Evolutionary conservation across 2,329 filamentous ascomycete genomes (phyloP).

Genomic region (Aureobasidium vineae): DNA sequence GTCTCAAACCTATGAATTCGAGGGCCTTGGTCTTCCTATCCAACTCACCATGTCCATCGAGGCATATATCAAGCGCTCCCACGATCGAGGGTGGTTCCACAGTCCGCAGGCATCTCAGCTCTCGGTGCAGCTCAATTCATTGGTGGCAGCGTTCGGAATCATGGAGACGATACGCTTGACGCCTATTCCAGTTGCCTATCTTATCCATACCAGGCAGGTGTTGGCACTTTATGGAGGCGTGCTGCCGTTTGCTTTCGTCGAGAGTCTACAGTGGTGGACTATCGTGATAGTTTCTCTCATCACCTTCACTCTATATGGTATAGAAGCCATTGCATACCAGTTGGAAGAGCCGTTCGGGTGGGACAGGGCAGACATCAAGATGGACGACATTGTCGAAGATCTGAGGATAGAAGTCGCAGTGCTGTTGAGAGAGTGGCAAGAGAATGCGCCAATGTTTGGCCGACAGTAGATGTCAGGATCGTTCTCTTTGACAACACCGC

Average conservation of each 20-base stretch:
- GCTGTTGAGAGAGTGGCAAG: constrained; percentile 28
- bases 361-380: constrained; percentile 65
- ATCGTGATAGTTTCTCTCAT: constrained; percentile 59
- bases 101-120: constrained; percentile 59
- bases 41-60: constrained; percentile 61
- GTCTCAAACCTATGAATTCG: constrained; percentile 50
- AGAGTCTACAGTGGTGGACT: constrained; percentile 63
- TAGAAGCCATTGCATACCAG: constrained; percentile 62
- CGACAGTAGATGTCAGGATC: background rate
- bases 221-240: constrained; percentile 60
- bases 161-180: constrained; percentile 67
- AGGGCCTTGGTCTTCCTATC: constrained; percentile 59
- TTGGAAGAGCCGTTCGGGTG: constrained; percentile 66
- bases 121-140: constrained; percentile 56
- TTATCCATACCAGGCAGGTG: constrained; percentile 65
- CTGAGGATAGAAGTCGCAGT: constrained; percentile 40
- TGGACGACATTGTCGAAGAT: constrained; percentile 64
- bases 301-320: constrained; percentile 63
- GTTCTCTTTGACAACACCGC: background rate
- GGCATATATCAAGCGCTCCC: constrained; percentile 57
- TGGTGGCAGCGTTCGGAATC: constrained; percentile 59
- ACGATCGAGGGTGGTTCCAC: constrained; percentile 58
- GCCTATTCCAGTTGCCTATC: constrained; percentile 62
- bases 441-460: constrained; percentile 24
- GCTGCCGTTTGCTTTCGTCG: constrained; percentile 62